phyloP scores from a whole-genome alignment of 176 grass and related monocot genomes.

The Saccharum officinarum region DNA sequence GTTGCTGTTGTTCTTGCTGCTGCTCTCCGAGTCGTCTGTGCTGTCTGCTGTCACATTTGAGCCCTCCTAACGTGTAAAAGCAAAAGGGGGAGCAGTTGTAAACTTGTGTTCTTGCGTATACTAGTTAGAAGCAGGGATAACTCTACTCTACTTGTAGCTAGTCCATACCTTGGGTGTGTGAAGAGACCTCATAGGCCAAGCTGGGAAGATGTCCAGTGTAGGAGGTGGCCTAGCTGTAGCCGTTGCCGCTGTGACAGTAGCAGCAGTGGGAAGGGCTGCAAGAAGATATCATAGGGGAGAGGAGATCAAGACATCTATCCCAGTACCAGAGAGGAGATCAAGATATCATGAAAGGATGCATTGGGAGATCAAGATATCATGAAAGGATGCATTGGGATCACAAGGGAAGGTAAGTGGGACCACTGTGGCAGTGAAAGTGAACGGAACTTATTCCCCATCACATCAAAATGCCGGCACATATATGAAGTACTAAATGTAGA shows the following conservation, averaged over 20 bases:
- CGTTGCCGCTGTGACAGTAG: slow-evolving; percentile 35
- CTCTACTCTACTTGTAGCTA: not conserved
- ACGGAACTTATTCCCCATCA: slow-evolving; percentile 42
- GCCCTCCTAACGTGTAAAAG: slow-evolving; percentile 27
- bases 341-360: too few species aligned
- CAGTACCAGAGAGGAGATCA: slow-evolving; percentile 38
- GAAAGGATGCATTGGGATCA: slow-evolving; percentile 57
- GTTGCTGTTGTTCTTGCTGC: slow-evolving; percentile 52
- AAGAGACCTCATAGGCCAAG: slow-evolving; percentile 64
- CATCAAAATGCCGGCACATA: too few species aligned
- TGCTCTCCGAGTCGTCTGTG: slow-evolving; percentile 51
- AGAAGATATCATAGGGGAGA: slow-evolving; percentile 50
- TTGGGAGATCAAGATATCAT: too few species aligned
- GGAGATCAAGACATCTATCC: slow-evolving; percentile 49
- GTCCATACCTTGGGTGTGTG: slow-evolving; percentile 70
- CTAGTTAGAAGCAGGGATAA: not conserved
- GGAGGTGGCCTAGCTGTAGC: slow-evolving; percentile 52
- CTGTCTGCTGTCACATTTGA: slow-evolving; percentile 47
- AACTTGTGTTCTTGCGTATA: not conserved
- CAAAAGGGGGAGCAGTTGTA: slow-evolving; percentile 8
- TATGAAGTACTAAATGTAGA: too few species aligned
- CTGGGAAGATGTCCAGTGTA: slow-evolving; percentile 88
- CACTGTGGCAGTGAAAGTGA: slow-evolving; percentile 40
- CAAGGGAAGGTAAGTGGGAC: slow-evolving; percentile 29
- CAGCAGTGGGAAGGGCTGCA: slow-evolving; percentile 52